phyloP scores from a whole-genome alignment of 78 protist genomes.

The Dictyostelium purpureum region DNA sequence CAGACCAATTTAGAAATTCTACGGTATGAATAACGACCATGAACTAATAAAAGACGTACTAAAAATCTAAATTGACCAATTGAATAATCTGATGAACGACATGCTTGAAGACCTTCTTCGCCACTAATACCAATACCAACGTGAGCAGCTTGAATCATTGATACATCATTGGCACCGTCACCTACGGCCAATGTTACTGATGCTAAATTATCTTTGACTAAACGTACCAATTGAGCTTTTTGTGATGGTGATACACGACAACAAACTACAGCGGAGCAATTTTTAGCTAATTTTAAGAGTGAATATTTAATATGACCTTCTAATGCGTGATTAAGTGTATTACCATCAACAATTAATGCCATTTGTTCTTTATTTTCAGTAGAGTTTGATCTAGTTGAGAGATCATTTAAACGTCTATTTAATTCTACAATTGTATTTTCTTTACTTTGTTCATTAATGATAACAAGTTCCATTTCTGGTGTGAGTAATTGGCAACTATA shows the following conservation, averaged over 20 bases:
- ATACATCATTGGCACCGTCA: slow-evolving; percentile 99
- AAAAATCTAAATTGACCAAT: slow-evolving; percentile 89
- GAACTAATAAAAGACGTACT: slow-evolving; percentile 78
- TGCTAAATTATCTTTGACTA: slow-evolving; percentile 33
- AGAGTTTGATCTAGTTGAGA: background rate
- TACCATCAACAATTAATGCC: slow-evolving; percentile 84
- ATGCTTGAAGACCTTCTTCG: slow-evolving; percentile 94
- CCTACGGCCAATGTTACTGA: slow-evolving; percentile 94
- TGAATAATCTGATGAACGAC: slow-evolving; percentile 94
- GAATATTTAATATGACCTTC: slow-evolving; percentile 22
- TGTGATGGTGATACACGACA: slow-evolving; percentile 95
- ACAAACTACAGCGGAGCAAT: slow-evolving; percentile 88
- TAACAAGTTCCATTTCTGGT: slow-evolving; percentile 34
- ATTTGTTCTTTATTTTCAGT: background rate
- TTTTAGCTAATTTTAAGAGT: slow-evolving; percentile 24
- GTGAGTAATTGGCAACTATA: slow-evolving; percentile 84
- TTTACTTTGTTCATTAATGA: slow-evolving; percentile 66
- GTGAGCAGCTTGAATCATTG: slow-evolving; percentile 97
- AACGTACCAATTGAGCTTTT: slow-evolving; percentile 86
- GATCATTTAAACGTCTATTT: slow-evolving; percentile 1
- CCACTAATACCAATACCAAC: slow-evolving; percentile 95
- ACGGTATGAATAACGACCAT: slow-evolving; percentile 89
- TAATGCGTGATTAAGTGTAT: slow-evolving; percentile 61
- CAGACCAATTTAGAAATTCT: slow-evolving; percentile 80
- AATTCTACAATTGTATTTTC: slow-evolving; percentile 49